These are phyloP conservation scores for Heteromeles arbutifolia DNA, from an alignment of 306 rosid species.

Conservation along the genomic window DNA sequence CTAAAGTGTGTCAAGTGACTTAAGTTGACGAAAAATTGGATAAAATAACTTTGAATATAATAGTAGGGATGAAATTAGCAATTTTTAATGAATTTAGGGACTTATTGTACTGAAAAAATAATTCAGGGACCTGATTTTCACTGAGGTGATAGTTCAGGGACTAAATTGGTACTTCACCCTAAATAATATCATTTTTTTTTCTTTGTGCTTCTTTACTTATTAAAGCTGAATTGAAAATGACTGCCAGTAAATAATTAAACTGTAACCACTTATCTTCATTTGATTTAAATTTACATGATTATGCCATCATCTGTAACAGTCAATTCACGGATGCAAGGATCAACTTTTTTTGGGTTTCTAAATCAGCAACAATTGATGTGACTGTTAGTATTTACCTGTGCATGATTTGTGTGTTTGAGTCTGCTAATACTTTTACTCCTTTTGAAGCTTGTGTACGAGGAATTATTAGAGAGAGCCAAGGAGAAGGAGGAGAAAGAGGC, in stretches of 20 bases:
- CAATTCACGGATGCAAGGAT: not conserved
- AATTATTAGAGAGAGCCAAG: slow-evolving; percentile 74
- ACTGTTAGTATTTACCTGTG: not conserved
- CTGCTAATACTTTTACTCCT: slow-evolving; percentile 8
- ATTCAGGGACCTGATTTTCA: no score
- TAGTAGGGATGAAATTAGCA: no score
- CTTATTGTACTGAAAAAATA: no score
- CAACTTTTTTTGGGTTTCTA: not conserved
- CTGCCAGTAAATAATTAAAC: not conserved
- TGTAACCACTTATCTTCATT: not conserved
- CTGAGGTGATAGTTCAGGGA: no score
- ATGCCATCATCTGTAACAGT: not conserved
- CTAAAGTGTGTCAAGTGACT: no score
- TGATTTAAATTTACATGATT: not conserved
- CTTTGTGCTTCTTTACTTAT: not conserved
- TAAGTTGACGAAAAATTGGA: no score
- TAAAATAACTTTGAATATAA: no score
- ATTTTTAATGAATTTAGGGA: no score
- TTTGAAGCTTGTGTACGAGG: slow-evolving; percentile 76
- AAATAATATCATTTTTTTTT: no score
- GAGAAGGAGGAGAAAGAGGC: slow-evolving; percentile 99
- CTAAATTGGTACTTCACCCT: no score
- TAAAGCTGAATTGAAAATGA: not conserved
- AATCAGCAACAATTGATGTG: not conserved
- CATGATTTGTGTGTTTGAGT: not conserved